These are phyloP conservation scores for Picocystis salinarum DNA, from an alignment of 139 green algal species.

Conservation along the genomic window DNA sequence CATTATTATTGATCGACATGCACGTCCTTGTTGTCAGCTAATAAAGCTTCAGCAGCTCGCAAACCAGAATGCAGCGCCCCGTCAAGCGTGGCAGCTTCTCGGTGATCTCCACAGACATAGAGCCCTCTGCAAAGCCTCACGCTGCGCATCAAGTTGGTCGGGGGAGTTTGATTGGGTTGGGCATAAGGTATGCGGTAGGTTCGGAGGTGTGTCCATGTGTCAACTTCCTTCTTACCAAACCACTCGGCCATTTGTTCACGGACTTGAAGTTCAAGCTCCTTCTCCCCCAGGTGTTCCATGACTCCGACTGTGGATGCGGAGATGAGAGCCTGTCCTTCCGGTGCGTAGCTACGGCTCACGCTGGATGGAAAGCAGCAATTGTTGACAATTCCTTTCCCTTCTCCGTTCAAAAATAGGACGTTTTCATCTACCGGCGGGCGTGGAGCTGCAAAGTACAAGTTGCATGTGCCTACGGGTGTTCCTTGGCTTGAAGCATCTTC, in stretches of 20 bases:
- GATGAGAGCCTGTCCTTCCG: conserved; percentile 58
- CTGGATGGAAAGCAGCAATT: conserved; percentile 88
- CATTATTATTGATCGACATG: too few relatives aligned
- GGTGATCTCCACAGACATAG: conserved; percentile 63
- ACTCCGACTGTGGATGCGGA: conserved; percentile 78
- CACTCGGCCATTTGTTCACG: conserved; percentile 49
- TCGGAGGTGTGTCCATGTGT: conserved; percentile 51
- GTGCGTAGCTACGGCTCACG: conserved; percentile 67
- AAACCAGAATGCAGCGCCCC: conserved; percentile 49
- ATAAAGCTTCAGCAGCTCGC: conserved; percentile 53
- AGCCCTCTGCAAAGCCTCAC: conserved; percentile 1
- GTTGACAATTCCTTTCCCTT: conserved; percentile 61
- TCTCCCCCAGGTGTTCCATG: conserved; percentile 39
- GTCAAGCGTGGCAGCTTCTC: conserved; percentile 72
- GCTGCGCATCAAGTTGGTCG: not conserved
- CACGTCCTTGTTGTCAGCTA: conserved; percentile 15
- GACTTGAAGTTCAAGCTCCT: conserved; percentile 34
- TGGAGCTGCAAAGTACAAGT: conserved; percentile 86
- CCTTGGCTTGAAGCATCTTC: too few relatives aligned
- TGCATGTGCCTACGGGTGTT: conserved; percentile 54
- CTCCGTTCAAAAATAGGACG: conserved; percentile 83
- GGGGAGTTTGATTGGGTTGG: conserved; percentile 38
- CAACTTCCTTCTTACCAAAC: conserved; percentile 52
- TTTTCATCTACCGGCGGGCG: too few relatives aligned
- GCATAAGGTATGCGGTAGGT: conserved; percentile 86